Base-by-base conservation (phyloP, 495 filamentous ascomycete genomes). In the Parachaetomium inaequale region DNA sequence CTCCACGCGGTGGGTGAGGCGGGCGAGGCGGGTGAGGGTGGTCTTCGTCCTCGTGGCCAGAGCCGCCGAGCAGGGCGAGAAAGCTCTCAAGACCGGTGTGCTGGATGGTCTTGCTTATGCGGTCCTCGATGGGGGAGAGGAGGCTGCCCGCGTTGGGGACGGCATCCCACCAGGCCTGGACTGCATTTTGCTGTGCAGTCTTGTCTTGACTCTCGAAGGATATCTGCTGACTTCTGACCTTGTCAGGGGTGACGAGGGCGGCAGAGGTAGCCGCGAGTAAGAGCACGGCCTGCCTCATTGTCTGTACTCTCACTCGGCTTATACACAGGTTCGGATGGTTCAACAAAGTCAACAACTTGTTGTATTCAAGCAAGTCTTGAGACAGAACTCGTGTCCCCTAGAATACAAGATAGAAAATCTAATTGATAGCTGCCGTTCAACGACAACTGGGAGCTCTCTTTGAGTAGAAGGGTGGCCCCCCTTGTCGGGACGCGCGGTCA, bases 231-330 rank as follows among this genome's bases (percentile, higher is more conserved):
- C 80, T 66, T 4, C 79, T 72, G 31, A 76, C 70, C 55, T 82
- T 75, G 42, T 86, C 81, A 12, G 84, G 85, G 51, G 88, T 75
- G 38, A 89, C 81, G 62, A 91, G 75, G 32, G 84, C 86, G 28
- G 81, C 71, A 59, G 76, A 75, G 10, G 84, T 61, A 17, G 81
- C 79, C 55, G 76, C 80, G 21, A 87, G 70, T 59, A 88, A 64
- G 7, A 87, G 40, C 36, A 62, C 78, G 61, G 60, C 70, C 59
- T 69, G 82, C 67, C 74, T 79, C 74, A 76, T 76, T 4, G 55
- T 68, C 21, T 17, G 4, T 46, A 7, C 28, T 28, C 38, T 5
- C 10, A 3, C 12, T 15, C 42, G 32, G 26, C 46, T 40, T 31
- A 40, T 0, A 31, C 25, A 12, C 25, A 45, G 23, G 19, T 14